Evolutionary conservation across 768 basidiomycete genomes (phyloP), one percentile per base, ranked within the genome.

Genomic region (Dacryopinax primogenitus): DNA sequence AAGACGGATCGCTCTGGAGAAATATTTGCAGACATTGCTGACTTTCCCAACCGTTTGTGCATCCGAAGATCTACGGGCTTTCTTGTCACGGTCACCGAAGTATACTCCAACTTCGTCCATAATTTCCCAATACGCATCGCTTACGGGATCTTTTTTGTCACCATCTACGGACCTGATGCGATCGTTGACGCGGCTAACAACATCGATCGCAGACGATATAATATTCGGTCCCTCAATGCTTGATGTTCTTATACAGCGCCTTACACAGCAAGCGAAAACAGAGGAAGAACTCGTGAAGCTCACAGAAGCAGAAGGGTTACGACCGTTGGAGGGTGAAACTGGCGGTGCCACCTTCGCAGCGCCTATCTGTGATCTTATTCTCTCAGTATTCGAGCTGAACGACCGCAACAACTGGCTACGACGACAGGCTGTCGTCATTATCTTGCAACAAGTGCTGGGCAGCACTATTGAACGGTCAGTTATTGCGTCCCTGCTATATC

Each of bases 401-500:
- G 92, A 91, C 80, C 87, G 90, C 75, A 93, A 94, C 71, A 96
- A 95, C 70, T 99, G 96, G 96, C 78, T 98, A 30, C 81, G 95
- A 63, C 80, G 91, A 21, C 96, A 98, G 73, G 94, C 96, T 1
- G 92, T 96, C 69, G 89, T 98, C 15, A 91, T 98, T 63, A 93
- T 98, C 66, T 76, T 98, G 62, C 96, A 98, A 73, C 95, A 98
- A 72, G 86, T 98, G 2, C 80, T 99, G 1, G 95, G 94, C 12
- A 90, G 90, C 15, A 97, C 96, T 0, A 92, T 98, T 70, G 96
- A 99, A 75, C 80, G 92, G 95, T 95, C 63, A 70, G 83, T n/a
- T 74, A 0, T 33, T 3, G 3, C 1, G 26, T 18, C 26, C 26
- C 15, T 11, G 18, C 26, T 6, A 30, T 58, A 30, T 30, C 33